A percentile compares a stretch with the other conserved stretches of the same genome.
These are phyloP conservation scores for Dacryopinax primogenitus DNA, from an alignment of 768 basidiomycete species.

Conservation along the genomic window DNA sequence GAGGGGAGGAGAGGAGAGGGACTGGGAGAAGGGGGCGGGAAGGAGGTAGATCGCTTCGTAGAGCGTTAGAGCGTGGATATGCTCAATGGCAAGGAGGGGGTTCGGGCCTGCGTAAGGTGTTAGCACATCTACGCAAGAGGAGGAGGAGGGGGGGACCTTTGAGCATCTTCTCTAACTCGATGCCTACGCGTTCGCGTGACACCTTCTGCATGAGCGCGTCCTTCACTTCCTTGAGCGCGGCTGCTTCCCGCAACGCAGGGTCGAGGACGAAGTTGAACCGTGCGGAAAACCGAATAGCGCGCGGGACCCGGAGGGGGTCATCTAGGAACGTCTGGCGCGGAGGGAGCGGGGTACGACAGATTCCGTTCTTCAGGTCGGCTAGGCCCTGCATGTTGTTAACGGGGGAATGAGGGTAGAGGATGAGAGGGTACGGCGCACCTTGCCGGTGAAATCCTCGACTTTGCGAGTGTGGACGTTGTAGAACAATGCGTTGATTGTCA, in stretches of 20 bases:
- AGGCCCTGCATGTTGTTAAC: slow-evolving; percentile 56
- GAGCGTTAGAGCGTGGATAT: slow-evolving; percentile 63
- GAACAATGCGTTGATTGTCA: slow-evolving; percentile 91
- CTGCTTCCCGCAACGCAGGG: slow-evolving; percentile 49
- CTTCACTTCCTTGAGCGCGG: slow-evolving; percentile 40
- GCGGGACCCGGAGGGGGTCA: slow-evolving; percentile 84
- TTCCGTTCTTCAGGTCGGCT: slow-evolving; percentile 61
- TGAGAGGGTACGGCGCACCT: slow-evolving; percentile 32
- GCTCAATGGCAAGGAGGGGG: slow-evolving; percentile 56
- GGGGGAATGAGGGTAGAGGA: not conserved
- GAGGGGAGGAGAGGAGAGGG: slow-evolving; percentile 36
- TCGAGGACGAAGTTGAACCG: slow-evolving; percentile 75
- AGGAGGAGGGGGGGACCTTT: slow-evolving; percentile 39
- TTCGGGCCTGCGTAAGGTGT: slow-evolving; percentile 44
- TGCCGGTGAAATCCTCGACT: slow-evolving; percentile 79
- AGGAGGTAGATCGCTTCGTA: slow-evolving; percentile 55
- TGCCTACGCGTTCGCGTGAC: slow-evolving; percentile 79
- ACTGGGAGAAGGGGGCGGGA: slow-evolving; percentile 33
- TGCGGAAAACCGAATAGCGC: slow-evolving; percentile 84
- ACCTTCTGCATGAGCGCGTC: slow-evolving; percentile 64
- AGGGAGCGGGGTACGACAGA: slow-evolving; percentile 78
- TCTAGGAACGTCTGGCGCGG: slow-evolving; percentile 83
- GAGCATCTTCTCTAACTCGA: slow-evolving; percentile 90
- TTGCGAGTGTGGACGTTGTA: slow-evolving; percentile 80
- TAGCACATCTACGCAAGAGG: not conserved